Evolutionary conservation across 306 rosid species (phyloP).

Genomic region (Prunus mume): DNA sequence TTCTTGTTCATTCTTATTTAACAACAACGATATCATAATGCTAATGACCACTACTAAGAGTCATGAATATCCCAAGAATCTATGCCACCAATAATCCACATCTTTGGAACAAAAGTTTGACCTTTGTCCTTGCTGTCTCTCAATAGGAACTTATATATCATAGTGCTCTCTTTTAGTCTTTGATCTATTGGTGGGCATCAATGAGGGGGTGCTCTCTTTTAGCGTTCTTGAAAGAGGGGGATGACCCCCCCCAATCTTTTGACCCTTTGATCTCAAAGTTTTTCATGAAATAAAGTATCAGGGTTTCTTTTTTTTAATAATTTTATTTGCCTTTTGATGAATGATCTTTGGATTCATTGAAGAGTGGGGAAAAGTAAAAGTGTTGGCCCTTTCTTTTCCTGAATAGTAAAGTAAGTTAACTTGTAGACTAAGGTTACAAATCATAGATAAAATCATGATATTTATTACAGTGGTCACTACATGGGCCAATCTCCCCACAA

Average conservation of each 20-base stretch:
- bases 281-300: not conserved
- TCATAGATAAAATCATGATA: too few relatives aligned
- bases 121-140: slow-evolving; percentile 1
- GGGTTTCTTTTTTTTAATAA: not conserved
- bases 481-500: too few relatives aligned
- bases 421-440: too few relatives aligned
- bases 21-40: not conserved
- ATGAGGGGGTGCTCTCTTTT: not conserved
- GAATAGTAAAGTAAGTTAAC: not conserved
- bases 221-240: not conserved
- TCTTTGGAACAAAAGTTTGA: not conserved
- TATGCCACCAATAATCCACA: slow-evolving; percentile 8
- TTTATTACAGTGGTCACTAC: too few relatives aligned
- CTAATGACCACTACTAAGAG: slow-evolving; percentile 4
- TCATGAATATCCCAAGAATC: slow-evolving; percentile 2
- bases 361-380: not conserved
- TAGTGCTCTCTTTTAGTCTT: not conserved
- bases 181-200: not conserved
- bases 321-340: not conserved
- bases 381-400: slow-evolving; percentile 14
- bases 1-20: not conserved
- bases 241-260: not conserved
- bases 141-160: not conserved
- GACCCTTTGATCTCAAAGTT: not conserved
- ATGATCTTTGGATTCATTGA: not conserved